Percentiles rank a stretch among this genome's conserved stretches.
These are phyloP conservation scores for Chalaropsis ovoidea DNA, from an alignment of 2,329 filamentous ascomycete species.

Conservation along the genomic window DNA sequence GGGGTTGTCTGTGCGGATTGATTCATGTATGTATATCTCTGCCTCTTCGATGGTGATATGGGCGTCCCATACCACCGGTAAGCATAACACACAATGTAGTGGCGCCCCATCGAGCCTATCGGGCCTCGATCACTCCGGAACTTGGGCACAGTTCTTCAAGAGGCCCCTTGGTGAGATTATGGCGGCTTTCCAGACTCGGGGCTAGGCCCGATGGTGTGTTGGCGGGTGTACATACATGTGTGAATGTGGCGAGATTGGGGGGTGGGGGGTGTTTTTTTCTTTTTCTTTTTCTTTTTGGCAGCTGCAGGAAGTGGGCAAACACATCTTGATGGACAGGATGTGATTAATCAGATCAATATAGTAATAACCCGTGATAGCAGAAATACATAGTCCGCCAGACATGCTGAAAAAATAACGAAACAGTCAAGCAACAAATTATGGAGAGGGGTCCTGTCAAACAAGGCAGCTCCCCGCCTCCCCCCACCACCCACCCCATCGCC, in stretches of 20 bases:
- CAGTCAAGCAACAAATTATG: not conserved
- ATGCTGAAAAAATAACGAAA: not conserved
- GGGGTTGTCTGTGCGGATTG: not conserved
- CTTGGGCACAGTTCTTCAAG: conserved; percentile 3
- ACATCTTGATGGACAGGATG: not conserved
- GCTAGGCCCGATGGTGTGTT: not conserved
- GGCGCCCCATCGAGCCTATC: not conserved
- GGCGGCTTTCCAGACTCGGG: not conserved
- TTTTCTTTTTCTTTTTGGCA: not conserved
- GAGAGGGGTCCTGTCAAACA: not conserved
- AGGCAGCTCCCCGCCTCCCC: not conserved
- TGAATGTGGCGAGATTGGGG: not conserved
- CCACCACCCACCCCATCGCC: not conserved
- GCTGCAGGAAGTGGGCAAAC: not conserved
- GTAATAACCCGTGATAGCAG: not conserved
- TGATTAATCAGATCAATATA: not conserved
- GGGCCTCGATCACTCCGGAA: not conserved
- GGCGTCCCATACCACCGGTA: conserved; percentile 2
- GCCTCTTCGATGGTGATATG: not conserved
- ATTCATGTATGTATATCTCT: too few relatives aligned
- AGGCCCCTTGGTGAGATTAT: not conserved
- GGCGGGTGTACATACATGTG: not conserved
- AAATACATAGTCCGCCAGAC: not conserved
- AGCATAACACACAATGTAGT: not conserved
- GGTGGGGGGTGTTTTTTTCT: too few relatives aligned